Evolutionary conservation across 2,329 filamentous ascomycete species (phyloP), one percentile per base, ranked within the genome.

Genomic region (Mycosphaerella arachidis): DNA sequence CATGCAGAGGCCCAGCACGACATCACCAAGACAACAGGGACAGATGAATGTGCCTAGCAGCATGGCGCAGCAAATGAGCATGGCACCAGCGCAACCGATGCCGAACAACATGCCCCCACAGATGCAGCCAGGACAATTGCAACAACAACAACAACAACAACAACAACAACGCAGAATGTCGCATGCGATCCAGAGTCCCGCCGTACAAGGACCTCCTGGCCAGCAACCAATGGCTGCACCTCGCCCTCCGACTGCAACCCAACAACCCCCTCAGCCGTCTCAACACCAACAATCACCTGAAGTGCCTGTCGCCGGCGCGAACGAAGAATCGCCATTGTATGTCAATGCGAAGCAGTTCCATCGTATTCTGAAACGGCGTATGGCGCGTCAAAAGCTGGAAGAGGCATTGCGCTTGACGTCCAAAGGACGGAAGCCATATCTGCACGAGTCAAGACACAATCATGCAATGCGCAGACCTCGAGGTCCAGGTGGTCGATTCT

Each of bases 311-410:
- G 80, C 88, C 7, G 82, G 80, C 13, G 83, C 84, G 13, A 86
- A 87, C 4, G 94, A 97, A 74, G 94, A 99, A 72, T 93, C 93
- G 0, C 94, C 94, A 0, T 80, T 99, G 0, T 99, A 99, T 69
- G 94, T 99, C 71, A 99, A 99, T 70, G 94, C 94, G 5, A 99
- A 99, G 75, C 94, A 99, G 71, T 99, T 99, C 68, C 94, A 99
- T 73, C 89, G 94, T 29, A 99, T 99, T 53, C 78, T 99, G 57
- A 97, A 99, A 81, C 85, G 94, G 59, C 86, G 94, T 60, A 91
- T 97, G 64, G 94, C 94, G 6, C 85, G 94, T 35, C 94, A 97
- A 75, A 91, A 91, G 73, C 81, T 99, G 16, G 94, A 99, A 74
- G 94, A 99, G 74, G 90, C 92, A 57, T 78, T 99, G 48, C 86